Base-by-base conservation (phyloP, 169 alveolate genomes). In the Toxoplasma gondii region DNA sequence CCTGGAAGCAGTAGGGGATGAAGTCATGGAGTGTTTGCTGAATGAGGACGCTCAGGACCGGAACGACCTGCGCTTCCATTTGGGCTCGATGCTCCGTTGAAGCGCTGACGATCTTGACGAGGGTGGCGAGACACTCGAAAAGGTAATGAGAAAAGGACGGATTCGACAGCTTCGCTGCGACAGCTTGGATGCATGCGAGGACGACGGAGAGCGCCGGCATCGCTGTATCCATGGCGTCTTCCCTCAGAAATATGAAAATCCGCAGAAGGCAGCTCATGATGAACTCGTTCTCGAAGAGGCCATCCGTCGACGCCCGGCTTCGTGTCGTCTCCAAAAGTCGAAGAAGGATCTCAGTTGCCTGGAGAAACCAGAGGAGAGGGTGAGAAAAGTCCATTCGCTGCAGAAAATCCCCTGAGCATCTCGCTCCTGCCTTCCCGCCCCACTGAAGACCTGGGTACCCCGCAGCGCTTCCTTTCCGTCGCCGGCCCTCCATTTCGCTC, bases 1-100 rank as follows among this genome's bases (percentile, higher is more conserved):
- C 93, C 93, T 88, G 94, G 58, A 91, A 91, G 90, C 94, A 91
- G 90, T 91, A 91, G 36, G 94, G 94, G n/a, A 83, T 78, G 78
- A 91, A 91, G 7, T 91, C 94, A 44, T 91, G 94, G 34, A 69
- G 83, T 0, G 88, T 67, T 36, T 91, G 94, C 88, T 78, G 94
- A 49, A 91, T 78, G 53, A 91, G 81, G n/a, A 91, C 94, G 29
- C 88, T 69, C 22, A 91, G 94, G 41, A 91, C 94, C 24, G 94
- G 94, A 22, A 91, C 82, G 45, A 91, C 94, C 29, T 91, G 91
- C 27, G 67, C 54, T 41, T 91, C 94, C 44, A 91, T 86, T 16
- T 17, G 81, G 58, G 83, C 58, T 53, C 83, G 94, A 44, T 90
- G 88, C 88, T 90, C 87, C 38, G 70, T 44, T 41, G 86, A 53